Evolutionary conservation across 192 early-diverging fungal genomes (phyloP), one percentile per base, ranked within the genome.

Genomic region (Backusella circina): DNA sequence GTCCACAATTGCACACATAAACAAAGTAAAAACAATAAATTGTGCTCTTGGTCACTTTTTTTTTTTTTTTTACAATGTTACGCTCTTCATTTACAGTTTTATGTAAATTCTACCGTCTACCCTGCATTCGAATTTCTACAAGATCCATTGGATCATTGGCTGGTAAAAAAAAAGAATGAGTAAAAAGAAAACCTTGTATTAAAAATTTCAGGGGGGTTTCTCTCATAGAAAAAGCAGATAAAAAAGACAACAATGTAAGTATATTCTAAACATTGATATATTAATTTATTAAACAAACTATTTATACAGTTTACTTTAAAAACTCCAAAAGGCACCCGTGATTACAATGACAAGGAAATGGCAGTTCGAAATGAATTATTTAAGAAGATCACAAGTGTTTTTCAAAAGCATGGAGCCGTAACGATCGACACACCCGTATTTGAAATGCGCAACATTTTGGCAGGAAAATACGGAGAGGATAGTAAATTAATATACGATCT

Each of bases 371-470:
- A 95, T 70, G 80, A 91, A 73, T 93, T 99, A 65, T 98, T 98
- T 74, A 70, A 84, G 2, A 96, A 90, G 8, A 96, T 99, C 73
- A 89, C 85, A 15, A 65, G 36, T 2, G 87, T 98, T 23, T 98
- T 99, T 86, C 94, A 97, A 77, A 88, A 91, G 72, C 97, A 99
- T 86, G 97, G 97, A 21, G 97, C 91, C 3, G 94, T 98, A 51
- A 98, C 97, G 1, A 98, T 99, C 74, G 97, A 99, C 69, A 99
- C 97, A 0, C 97, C 97, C 1, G 97, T 99, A 61, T 99, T 98
- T 86, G 97, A 99, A 85, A 70, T 70, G 69, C 37, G 69, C 5
- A 97, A 99, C 74, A 98, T 99, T 73, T 87, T 99, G 6, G 82
- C 91, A 15, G 97, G 97, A 61, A 99, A 99, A 79, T 99, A 99